Evolutionary conservation across 495 filamentous ascomycete genomes (phyloP).

Genomic region (Penicillium macrosclerotiorum): DNA sequence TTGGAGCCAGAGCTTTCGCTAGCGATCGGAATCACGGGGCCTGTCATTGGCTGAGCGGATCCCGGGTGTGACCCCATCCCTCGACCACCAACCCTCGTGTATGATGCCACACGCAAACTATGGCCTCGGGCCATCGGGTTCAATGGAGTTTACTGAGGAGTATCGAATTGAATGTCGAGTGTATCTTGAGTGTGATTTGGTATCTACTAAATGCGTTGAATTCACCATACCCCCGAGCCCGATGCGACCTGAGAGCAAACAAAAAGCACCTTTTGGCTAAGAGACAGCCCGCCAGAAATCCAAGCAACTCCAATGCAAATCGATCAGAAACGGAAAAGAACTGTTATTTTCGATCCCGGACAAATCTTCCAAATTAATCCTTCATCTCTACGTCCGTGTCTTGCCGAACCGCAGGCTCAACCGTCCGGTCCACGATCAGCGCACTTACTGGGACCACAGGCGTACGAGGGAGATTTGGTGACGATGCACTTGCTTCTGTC

Average conservation of each 20-base stretch:
- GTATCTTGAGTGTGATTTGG: slow-evolving; percentile 3
- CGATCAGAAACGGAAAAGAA: slow-evolving; percentile 6
- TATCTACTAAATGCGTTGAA: slow-evolving; percentile 3
- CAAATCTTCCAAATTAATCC: slow-evolving; percentile 24
- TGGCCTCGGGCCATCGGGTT: too few species aligned
- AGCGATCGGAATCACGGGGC: slow-evolving; percentile 47
- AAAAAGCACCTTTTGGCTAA: slow-evolving; percentile 12
- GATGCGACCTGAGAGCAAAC: slow-evolving; percentile 13
- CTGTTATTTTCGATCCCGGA: slow-evolving; percentile 14
- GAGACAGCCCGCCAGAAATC: slow-evolving; percentile 13
- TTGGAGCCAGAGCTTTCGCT: slow-evolving; percentile 47
- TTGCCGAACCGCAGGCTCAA: slow-evolving; percentile 18
- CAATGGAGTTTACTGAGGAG: too few species aligned
- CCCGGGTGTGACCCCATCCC: slow-evolving; percentile 18
- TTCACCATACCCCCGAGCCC: slow-evolving; percentile 8
- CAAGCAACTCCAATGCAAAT: slow-evolving; percentile 30
- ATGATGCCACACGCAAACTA: too few species aligned
- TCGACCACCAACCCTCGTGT: not conserved
- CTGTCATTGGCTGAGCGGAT: slow-evolving; percentile 41
- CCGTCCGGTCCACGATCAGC: slow-evolving; percentile 39
- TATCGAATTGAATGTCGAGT: not conserved
- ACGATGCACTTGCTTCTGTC: slow-evolving; percentile 16
- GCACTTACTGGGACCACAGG: slow-evolving; percentile 36
- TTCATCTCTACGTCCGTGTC: slow-evolving; percentile 60
- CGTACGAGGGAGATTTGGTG: slow-evolving; percentile 28